Evolutionary conservation across 225 moss, liverwort and hornwort genomes (phyloP), one percentile per base, ranked within the genome.

Genomic region (Lunularia cruciata): DNA sequence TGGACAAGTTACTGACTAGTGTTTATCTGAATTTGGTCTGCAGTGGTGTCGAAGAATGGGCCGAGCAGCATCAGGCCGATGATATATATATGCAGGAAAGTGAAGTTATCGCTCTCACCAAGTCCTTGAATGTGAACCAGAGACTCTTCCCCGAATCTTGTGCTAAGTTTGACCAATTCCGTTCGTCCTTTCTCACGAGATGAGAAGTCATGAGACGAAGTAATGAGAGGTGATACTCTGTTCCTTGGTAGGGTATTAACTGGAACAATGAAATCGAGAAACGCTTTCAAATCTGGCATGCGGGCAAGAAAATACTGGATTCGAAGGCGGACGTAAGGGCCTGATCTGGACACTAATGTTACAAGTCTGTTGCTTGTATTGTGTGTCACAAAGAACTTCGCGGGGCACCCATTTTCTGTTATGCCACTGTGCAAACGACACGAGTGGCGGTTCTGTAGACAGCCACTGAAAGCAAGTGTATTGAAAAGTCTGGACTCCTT

Each of bases 61-160:
- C 84, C 16, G 71, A 78, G 28, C 71, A 77, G 67, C 84, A 88
- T 36, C 78, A 83, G 73, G 82, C 89, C 20, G 94, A 94, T 59
- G 86, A 87, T 39, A 70, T 89, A 7, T 94, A 86, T 54, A 83
- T 94, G 91, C 73, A 91, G 54, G 85, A 83, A 71, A 81, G 78
- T 76, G 89, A 89, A 33, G 85, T 81, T 19, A 73, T 45, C 55
- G 55, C 80, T 7, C 62, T 94, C 68, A 51, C 85, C 12, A 71
- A 79, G 32, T 67, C 82, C 46, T 76, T 94, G 70, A 78, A 84
- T 36, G 77, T 26, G 40, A 87, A 94, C 70, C 73, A 81, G 66
- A 78, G 72, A 62, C 75, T 67, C 6, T 86, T 89, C 65, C 91
- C 94, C 40, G 76, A 78, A 55, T 89, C 94, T 62, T 91, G 85